Evolutionary conservation across 164 flowering plant species (phyloP).

Genomic region (Aristolochia fimbriata): DNA sequence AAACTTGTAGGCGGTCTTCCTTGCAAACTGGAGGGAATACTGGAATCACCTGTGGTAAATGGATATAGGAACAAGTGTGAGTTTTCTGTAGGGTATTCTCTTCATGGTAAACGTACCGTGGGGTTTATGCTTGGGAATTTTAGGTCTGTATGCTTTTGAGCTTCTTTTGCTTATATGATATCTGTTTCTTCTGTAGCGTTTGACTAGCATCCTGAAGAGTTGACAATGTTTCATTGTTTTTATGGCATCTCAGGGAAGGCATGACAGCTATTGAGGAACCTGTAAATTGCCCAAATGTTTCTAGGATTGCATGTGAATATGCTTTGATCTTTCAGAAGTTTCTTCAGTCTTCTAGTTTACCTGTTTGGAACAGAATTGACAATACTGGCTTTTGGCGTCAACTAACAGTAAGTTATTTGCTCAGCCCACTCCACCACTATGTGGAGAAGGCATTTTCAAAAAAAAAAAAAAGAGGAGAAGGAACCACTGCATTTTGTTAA

Average conservation of each 20-base stretch:
- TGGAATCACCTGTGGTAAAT: constrained; percentile 72
- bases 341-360: constrained; percentile 52
- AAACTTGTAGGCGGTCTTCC: constrained; percentile 82
- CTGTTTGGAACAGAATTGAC: constrained; percentile 80
- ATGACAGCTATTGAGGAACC: constrained; percentile 90
- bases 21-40: constrained; percentile 73
- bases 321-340: constrained; percentile 78
- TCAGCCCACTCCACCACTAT: neutral
- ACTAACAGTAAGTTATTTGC: constrained; percentile 48
- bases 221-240: too few species aligned
- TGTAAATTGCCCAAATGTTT: constrained; percentile 76
- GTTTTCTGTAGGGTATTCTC: constrained; percentile 81
- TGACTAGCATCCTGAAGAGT: too few species aligned
- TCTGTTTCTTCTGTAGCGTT: too few species aligned
- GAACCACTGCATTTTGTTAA: too few species aligned
- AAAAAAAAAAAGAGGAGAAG: too few species aligned
- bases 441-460: too few species aligned
- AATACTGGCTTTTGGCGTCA: constrained; percentile 97
- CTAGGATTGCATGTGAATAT: constrained; percentile 55
- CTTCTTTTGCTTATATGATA: constrained; percentile 1
- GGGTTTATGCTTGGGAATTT: constrained; percentile 96
- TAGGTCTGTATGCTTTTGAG: constrained; percentile 35
- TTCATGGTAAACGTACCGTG: constrained; percentile 63
- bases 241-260: constrained; percentile 60
- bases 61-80: constrained; percentile 98